Percentiles rank a stretch among this genome's conserved stretches.
Conservation (phyloP, 2,329 filamentous ascomycete species). For the Grosmannia huntii region DNA sequence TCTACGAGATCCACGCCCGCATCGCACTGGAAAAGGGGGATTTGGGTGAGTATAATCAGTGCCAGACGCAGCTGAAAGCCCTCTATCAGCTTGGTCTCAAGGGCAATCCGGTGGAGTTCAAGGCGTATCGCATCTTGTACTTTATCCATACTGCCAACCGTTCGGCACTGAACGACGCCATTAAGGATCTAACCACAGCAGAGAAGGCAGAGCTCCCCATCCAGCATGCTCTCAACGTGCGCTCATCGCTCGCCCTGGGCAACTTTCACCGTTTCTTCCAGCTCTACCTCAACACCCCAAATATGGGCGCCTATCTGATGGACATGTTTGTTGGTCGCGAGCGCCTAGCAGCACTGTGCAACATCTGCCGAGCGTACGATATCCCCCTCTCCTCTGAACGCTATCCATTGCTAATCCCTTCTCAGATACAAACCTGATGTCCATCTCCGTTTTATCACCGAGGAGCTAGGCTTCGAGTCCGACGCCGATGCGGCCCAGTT, state of each 20-base stretch:
- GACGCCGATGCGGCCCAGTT: conserved; percentile 86
- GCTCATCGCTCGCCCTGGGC: conserved; percentile 79
- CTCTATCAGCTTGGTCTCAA: conserved; percentile 79
- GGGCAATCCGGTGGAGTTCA: conserved; percentile 89
- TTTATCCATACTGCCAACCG: conserved; percentile 98
- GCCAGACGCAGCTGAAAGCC: conserved; percentile 91
- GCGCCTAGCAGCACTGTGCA: conserved; percentile 77
- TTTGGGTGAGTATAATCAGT: conserved; percentile 99
- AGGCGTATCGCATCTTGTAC: conserved; percentile 98
- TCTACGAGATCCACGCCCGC: conserved; percentile 94
- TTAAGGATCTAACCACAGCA: conserved; percentile 97
- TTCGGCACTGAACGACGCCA: conserved; percentile 92
- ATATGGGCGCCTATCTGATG: conserved; percentile 97
- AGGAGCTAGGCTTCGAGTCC: conserved; percentile 91
- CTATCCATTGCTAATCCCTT: not conserved
- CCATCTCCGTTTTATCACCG: conserved; percentile 80
- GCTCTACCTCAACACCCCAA: conserved; percentile 84
- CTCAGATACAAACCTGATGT: conserved; percentile 83
- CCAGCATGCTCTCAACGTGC: conserved; percentile 82
- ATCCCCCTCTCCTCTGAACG: not conserved
- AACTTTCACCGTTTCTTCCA: conserved; percentile 98
- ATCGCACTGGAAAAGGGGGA: conserved; percentile 98
- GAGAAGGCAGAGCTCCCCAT: conserved; percentile 79
- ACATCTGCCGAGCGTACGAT: conserved; percentile 92
- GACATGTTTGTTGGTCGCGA: conserved; percentile 97